A percentile compares a stretch with the other conserved stretches of the same genome.
Conservation (phyloP, 768 basidiomycete genomes). For the Kwoniella pini region DNA sequence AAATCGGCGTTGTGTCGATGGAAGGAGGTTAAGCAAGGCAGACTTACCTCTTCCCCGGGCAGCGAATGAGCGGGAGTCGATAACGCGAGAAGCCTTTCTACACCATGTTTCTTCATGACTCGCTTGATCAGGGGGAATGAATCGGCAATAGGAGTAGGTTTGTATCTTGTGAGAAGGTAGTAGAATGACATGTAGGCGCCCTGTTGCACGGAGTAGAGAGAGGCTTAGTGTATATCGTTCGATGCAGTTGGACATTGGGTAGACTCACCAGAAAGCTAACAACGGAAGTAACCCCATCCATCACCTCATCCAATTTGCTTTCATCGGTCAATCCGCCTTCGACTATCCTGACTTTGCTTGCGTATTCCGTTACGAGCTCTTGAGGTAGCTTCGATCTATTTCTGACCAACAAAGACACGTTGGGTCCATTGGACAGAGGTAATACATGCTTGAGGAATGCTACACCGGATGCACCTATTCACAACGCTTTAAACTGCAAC, state of each 20-base stretch:
- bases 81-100: conserved; percentile 2
- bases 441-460: conserved; percentile 10
- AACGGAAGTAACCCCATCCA: conserved; percentile 6
- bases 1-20: neutral
- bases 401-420: conserved; percentile 2
- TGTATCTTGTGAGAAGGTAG: conserved; percentile 4
- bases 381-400: conserved; percentile 9
- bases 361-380: conserved; percentile 3
- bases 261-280: conserved; percentile 16
- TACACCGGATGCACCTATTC: conserved; percentile 10
- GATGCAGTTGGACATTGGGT: neutral
- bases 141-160: conserved; percentile 13
- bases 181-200: conserved; percentile 10
- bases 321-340: conserved; percentile 13
- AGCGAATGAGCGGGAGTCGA: conserved; percentile 15
- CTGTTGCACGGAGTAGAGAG: neutral
- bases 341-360: neutral
- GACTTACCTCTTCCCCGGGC: conserved; percentile 12
- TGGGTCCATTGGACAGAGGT: neutral
- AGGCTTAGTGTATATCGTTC: no score
- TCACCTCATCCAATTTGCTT: conserved; percentile 3
- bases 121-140: conserved; percentile 9
- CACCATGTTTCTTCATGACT: conserved; percentile 16
- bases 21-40: neutral
- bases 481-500: no score